These are phyloP conservation scores for Phytopythium montanum DNA, from an alignment of 352 stramenopile genomes.

Conservation along the genomic window DNA sequence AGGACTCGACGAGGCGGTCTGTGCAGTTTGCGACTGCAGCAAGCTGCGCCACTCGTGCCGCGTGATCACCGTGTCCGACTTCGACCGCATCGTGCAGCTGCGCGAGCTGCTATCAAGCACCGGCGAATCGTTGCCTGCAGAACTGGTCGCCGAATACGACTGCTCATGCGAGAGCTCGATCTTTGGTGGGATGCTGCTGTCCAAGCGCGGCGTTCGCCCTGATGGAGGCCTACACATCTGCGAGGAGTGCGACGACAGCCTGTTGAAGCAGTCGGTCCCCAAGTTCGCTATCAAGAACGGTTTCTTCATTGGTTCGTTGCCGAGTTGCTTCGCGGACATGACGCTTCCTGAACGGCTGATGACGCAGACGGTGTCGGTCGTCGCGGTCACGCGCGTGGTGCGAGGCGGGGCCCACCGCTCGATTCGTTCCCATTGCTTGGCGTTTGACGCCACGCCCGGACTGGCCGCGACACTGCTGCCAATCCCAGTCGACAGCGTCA, in stretches of 20 bases:
- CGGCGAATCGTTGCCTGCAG: not conserved
- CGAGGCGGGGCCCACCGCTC: conserved; percentile 12
- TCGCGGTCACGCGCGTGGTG: conserved; percentile 17
- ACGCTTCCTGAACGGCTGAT: conserved; percentile 8
- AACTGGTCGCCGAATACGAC: not conserved
- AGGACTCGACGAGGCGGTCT: not conserved
- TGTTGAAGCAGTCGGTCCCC: not conserved
- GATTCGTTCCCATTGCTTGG: conserved; percentile 20
- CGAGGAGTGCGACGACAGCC: not conserved
- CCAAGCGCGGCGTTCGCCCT: not conserved
- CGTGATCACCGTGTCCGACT: not conserved
- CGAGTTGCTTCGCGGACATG: not conserved
- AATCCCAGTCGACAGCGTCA: not conserved
- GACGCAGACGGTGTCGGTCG: conserved; percentile 15
- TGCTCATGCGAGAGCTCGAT: not conserved
- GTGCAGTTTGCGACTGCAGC: not conserved
- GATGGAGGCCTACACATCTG: not conserved
- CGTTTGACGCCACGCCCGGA: conserved; percentile 17
- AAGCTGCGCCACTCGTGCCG: not conserved
- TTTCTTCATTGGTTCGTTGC: conserved; percentile 1
- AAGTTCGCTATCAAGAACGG: not conserved
- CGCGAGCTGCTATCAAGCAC: not conserved
- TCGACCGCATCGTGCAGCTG: not conserved
- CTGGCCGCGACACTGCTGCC: not conserved
- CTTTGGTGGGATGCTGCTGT: not conserved